phyloP scores from a whole-genome alignment of 805 yeast species.

The Candida xyloterini region DNA sequence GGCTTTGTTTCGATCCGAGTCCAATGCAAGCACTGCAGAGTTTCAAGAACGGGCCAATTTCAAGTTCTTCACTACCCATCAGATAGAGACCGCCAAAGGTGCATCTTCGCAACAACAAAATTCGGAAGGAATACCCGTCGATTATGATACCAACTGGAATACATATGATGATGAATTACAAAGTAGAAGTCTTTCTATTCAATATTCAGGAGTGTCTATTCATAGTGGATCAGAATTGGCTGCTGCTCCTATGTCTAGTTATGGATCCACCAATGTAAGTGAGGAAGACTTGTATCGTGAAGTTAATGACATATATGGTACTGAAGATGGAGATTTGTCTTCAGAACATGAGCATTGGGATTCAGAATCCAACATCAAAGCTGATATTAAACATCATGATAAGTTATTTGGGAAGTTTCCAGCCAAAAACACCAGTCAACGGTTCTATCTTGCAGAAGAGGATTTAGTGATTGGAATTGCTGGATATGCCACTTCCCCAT shows the following conservation, averaged over 20 bases:
- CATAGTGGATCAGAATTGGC: conserved; percentile 2
- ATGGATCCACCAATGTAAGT: conserved; percentile 19
- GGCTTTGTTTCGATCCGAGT: conserved; percentile 36
- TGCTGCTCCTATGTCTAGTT: conserved; percentile 4
- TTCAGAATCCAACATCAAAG: conserved; percentile 19
- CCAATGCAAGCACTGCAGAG: conserved; percentile 37
- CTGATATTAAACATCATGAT: conserved; percentile 37
- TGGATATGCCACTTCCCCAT: conserved; percentile 62
- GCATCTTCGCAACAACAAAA: conserved; percentile 58
- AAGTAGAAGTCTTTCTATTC: conserved; percentile 19
- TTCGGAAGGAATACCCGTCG: conserved; percentile 44
- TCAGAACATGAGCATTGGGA: conserved; percentile 16
- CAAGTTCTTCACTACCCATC: conserved; percentile 78
- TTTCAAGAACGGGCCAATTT: conserved; percentile 47
- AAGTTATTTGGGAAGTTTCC: conserved; percentile 40
- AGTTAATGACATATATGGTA: conserved; percentile 18
- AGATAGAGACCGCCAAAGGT: conserved; percentile 85
- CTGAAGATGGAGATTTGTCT: conserved; percentile 17
- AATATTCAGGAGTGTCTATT: conserved; percentile 4
- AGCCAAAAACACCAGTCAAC: conserved; percentile 55
- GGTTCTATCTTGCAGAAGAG: conserved; percentile 92
- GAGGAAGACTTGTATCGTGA: conserved; percentile 22
- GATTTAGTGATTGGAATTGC: conserved; percentile 94
- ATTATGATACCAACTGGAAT: conserved; percentile 76
- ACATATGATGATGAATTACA: conserved; percentile 46